Base-by-base conservation (phyloP, 2,329 filamentous ascomycete species). In the Metarhizium sp. region DNA sequence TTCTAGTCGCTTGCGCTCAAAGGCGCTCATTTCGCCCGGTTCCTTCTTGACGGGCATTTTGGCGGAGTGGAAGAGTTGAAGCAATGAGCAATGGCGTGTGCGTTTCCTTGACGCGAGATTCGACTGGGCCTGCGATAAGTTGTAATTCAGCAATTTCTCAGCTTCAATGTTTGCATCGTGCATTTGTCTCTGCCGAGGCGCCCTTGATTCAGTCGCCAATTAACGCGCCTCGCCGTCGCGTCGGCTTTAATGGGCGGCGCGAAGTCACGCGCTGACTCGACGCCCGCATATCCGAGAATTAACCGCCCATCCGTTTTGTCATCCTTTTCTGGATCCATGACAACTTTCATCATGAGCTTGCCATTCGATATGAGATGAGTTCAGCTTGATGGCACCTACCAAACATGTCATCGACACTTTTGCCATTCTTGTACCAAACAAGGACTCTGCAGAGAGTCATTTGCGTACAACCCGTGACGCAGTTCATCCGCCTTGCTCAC, bases 1-100 rank as follows among this genome's bases (percentile, higher is more conserved):
- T 58, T 91, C 90, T 16, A 90, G 81, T 0, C 92, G 81, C 62
- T 89, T 85, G 63, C 86, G 85, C 76, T 96, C 92, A 70, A 95
- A 96, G 43, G 90, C 89, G 70, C 88, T 95, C 63, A 95, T 75
- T 40, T 63, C 78, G 25, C 62, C 65, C 14, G 70, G 69, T 45
- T 76, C 72, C 25, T 69, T 73, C 16, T 72, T 71, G 2, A 73
- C 67, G 2, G 78, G 69, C 79, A 84, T 82, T 42, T 46, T 63
- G 34, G 51, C 49, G 18, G 50, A 20, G 13, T 18, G 18, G 14
- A 11, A 40, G 25, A 29, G 49, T 53, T 38, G 32, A 5, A 38
- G 32, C 29, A 32, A 45, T 11, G 42, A 45, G 42, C 16, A 45
- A 45, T 18, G 3, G 42, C 18, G 42, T 43, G 4, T 43, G 11